Evolutionary conservation across 805 yeast species (phyloP), one percentile per base, ranked within the genome.

Genomic region (Aciculoconidium aculeatum): DNA sequence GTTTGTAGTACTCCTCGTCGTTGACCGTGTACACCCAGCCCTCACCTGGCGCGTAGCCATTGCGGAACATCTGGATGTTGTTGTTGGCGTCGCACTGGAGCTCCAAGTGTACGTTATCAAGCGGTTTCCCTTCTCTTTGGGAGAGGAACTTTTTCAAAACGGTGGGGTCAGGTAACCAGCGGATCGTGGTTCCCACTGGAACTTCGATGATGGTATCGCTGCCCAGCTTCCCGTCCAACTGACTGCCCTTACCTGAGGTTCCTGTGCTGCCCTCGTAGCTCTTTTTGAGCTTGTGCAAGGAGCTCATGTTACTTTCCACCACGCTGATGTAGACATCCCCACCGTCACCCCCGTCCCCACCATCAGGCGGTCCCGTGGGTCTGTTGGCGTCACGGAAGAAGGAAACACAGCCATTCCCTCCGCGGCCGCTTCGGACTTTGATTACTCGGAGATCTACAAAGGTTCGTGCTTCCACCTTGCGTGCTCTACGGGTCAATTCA

Each of bases 291-390:
- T 76, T 75, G 43, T 85, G 86, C 35, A 92, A 55, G 4, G 92
- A 79, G 20, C 77, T 72, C 23, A 83, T 44, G 13, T 82, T 83
- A 24, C 26, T 23, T 28, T 74, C 74, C 2, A 79, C 77, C 3
- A 94, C 95, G 49, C 80, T 84, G 2, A 92, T 74, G 49, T 80
- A 90, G 3, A 92, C 70, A 30, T 79, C 69, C 3, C 98, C 98
- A 13, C 98, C 98, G 37, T 67, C 61, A 4, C 97, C 98, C 17
- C 98, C 98, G 58, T 92, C 96, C 7, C 98, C 98, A n/a, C 98
- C 98, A 54, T 88, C 94, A 0, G 98, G 95, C 0, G 98, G 97
- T 0, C 98, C 98, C 11, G 70, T 68, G 0, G 95, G 68, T 23
- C 84, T 59, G 22, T 87, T 84, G 3, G 95, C 83, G 42, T 86